Evolutionary conservation across 352 stramenopile genomes (phyloP), one percentile per base, ranked within the genome.

Genomic region (Plasmopara muralis): DNA sequence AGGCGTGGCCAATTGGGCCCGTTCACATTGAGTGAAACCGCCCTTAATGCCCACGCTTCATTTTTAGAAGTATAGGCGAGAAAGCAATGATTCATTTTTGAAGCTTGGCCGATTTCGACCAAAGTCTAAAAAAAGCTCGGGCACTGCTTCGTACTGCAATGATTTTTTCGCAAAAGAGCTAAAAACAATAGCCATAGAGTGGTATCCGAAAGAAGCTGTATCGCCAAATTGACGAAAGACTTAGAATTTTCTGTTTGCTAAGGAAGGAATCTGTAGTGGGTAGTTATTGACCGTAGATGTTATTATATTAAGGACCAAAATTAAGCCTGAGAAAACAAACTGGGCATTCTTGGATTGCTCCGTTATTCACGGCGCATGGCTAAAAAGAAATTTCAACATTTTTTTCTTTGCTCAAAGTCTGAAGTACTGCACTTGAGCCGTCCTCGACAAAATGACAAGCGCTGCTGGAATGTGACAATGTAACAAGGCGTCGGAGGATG

Each of bases 221-320:
- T 51, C 8, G 30, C 34, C 15, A 51, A 35, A 15, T 34, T 43
- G 33, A 35, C 42, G 34, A 51, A 33, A 43, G 34, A 51, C 16
- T 33, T 16, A 4, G 45, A 33, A 2, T 4, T 18, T 9, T n/a
- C 10, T n/a, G 9, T 15, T 12, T 3, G 8, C 43, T 10, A 51
- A 13, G 5, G 43, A 30, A 20, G 5, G 43, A 16, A n/a, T n/a
- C 34, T 55, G 47, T 6, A 43, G 15, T 6, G 48, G 48, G 29
- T 47, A 37, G 6, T 47, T 37, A 14, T 55, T 47, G 4, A 47
- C 30, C 2, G 38, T 55, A 30, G 38, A 41, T 14, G 48, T 41
- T 16, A 55, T 48, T 33, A 55, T 42, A 9, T 55, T 37, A 31
- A 41, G 15, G 8, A 28, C 38, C 29, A 42, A 4, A 47, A 47